Conservation (phyloP, 208 protist genomes). For the Polymyxa betae region DNA sequence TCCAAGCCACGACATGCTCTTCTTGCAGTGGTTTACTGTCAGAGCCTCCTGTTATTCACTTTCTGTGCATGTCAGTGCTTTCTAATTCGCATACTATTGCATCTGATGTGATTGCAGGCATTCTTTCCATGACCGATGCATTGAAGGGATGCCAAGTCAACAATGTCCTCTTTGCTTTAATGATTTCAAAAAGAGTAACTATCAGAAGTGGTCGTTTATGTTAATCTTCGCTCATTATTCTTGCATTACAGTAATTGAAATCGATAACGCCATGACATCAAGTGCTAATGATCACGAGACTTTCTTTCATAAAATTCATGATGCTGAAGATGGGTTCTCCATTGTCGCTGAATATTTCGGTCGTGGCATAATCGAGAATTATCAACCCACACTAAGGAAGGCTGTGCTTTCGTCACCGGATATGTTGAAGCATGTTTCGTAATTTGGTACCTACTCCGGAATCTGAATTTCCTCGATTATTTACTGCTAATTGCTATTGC, state of each 20-base stretch:
- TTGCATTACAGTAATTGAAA: not conserved
- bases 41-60: slow-evolving; percentile 24
- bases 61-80: slow-evolving; percentile 30
- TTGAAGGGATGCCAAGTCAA: not conserved
- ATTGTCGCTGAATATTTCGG: slow-evolving; percentile 43
- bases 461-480: no score
- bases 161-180: slow-evolving; percentile 24
- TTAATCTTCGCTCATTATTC: not conserved
- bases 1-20: slow-evolving; percentile 3
- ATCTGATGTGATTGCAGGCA: not conserved
- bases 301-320: slow-evolving; percentile 39
- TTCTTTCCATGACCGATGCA: slow-evolving; percentile 48
- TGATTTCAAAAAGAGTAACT: slow-evolving; percentile 20
- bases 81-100: not conserved
- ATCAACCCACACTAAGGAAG: not conserved
- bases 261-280: not conserved
- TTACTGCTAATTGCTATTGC: no score
- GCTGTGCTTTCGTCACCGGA: not conserved
- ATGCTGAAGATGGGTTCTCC: slow-evolving; percentile 30
- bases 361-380: slow-evolving; percentile 13
- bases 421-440: not conserved
- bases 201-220: not conserved
- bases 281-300: slow-evolving; percentile 37
- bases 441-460: no score
- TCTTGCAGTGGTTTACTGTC: not conserved